A percentile compares a stretch with the other conserved stretches of the same genome.
phyloP scores from a whole-genome alignment of 306 rosid genomes.

The Vigna radiata region DNA sequence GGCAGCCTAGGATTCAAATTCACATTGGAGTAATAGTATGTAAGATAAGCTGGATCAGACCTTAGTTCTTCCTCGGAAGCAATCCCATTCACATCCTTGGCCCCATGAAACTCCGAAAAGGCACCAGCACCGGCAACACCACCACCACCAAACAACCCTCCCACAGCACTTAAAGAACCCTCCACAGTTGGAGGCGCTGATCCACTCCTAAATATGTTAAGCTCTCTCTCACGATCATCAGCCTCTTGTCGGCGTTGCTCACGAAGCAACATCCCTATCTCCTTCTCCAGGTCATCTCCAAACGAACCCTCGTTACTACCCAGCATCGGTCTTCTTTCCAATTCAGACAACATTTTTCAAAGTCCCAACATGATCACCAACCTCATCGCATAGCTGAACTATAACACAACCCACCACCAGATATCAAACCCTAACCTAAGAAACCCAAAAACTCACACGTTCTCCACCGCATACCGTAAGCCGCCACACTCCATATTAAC shows the following conservation, averaged over 20 bases:
- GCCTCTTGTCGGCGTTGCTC: conserved; percentile 81
- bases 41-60: conserved; percentile 91
- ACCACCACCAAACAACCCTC: conserved; percentile 62
- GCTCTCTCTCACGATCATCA: conserved; percentile 75
- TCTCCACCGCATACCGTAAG: conserved; percentile 28
- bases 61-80: conserved; percentile 83
- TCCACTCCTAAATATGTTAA: conserved; percentile 83
- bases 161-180: conserved; percentile 85
- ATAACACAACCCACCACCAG: conserved; percentile 35
- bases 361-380: conserved; percentile 29
- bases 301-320: conserved; percentile 81
- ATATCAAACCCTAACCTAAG: conserved; percentile 47
- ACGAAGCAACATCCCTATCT: conserved; percentile 81
- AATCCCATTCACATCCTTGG: conserved; percentile 67
- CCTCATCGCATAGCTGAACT: background rate
- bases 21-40: conserved; percentile 81
- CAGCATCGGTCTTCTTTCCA: conserved; percentile 78
- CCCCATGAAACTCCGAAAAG: conserved; percentile 57
- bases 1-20: conserved; percentile 89
- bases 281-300: conserved; percentile 88
- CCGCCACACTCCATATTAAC: conserved; percentile 41
- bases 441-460: conserved; percentile 38
- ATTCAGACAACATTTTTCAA: conserved; percentile 76
- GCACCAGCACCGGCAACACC: background rate
- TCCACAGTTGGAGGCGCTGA: conserved; percentile 95